Evolutionary conservation across 371 early-diverging fungal genomes (phyloP), one percentile per base, ranked within the genome.

Genomic region (Paramicrosporidium saccamoebae): DNA sequence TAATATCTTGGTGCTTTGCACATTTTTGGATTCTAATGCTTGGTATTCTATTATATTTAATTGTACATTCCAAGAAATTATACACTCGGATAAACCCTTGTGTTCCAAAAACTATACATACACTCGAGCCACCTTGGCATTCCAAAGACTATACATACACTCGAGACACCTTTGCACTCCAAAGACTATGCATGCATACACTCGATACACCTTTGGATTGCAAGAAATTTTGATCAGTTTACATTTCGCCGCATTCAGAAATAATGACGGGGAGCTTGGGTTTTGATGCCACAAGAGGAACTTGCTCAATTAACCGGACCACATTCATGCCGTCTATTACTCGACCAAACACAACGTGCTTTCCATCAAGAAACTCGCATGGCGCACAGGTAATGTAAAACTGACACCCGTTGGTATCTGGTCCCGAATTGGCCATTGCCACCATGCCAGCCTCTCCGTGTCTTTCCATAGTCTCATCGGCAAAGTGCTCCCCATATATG

Each of bases 401-500:
- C 54, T 98, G 96, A 33, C 77, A 77, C 29, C 94, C 94, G 58
- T 97, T 96, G 52, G 94, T 66, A 50, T 58, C 49, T 24, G 55
- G 57, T 22, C 95, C 96, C 36, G 75, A 57, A 45, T 95, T 96
- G 31, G 98, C 94, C 99, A 98, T 97, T 1, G 92, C 88, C 22
- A 97, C 46, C 16, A 88, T 39, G 8, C 88, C 88, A 2, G 86
- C 66, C 10, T 55, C 61, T 12, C 52, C 62, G 39, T 97, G 95
- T 40, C 88, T 84, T 7, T 31, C 41, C 41, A 97, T 96, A 51
- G 81, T 92, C 41, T 98, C 99, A 39, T 98, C 99, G 2, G 36
- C 33, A 37, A 98, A 98, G 30, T 55, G 65, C 3, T 62, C 66
- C 16, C 92, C 92, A 36, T 95, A 98, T 25, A 99, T 96, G 38